phyloP scores from a whole-genome alignment of 192 early-diverging fungal genomes.

The Martensiomyces pterosporus region DNA sequence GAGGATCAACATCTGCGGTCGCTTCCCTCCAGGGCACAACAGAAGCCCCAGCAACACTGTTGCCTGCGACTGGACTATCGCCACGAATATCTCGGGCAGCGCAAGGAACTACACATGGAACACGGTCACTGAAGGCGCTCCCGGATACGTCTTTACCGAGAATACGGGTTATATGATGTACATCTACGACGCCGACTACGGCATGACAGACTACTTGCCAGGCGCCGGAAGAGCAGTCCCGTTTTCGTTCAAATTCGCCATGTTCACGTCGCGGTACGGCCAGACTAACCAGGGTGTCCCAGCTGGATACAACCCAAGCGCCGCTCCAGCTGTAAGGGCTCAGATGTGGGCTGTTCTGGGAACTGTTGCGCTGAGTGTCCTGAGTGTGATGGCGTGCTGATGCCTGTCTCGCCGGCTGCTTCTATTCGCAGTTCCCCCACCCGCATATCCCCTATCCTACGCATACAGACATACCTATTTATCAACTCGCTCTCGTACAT shows the following conservation, averaged over 20 bases:
- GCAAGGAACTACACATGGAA: constrained; percentile 38
- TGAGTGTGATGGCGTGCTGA: constrained; percentile 16
- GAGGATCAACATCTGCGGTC: constrained; percentile 41
- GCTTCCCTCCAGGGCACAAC: constrained; percentile 26
- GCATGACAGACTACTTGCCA: constrained; percentile 19
- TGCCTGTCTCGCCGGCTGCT: too few species aligned
- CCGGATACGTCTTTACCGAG: constrained; percentile 29
- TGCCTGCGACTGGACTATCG: constrained; percentile 43
- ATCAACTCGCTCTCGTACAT: too few species aligned
- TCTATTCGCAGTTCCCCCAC: too few species aligned
- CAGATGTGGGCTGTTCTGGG: constrained; percentile 15
- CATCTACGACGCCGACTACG: constrained; percentile 44
- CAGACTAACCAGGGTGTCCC: constrained; percentile 41
- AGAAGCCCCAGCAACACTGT: constrained; percentile 7
- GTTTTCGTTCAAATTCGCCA: constrained; percentile 32
- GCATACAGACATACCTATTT: too few species aligned
- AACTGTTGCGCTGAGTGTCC: constrained; percentile 8
- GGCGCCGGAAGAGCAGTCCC: constrained; percentile 29
- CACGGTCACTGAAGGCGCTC: constrained; percentile 27
- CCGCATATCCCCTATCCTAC: too few species aligned
- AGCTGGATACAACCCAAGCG: constrained; percentile 35
- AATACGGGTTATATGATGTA: constrained; percentile 31
- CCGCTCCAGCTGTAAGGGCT: constrained; percentile 7
- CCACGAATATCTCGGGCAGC: constrained; percentile 34
- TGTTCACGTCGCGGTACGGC: constrained; percentile 46